Evolutionary conservation across 139 green algal genomes (phyloP), one percentile per base, ranked within the genome.

Genomic region (Edaphochlamys debaryana): DNA sequence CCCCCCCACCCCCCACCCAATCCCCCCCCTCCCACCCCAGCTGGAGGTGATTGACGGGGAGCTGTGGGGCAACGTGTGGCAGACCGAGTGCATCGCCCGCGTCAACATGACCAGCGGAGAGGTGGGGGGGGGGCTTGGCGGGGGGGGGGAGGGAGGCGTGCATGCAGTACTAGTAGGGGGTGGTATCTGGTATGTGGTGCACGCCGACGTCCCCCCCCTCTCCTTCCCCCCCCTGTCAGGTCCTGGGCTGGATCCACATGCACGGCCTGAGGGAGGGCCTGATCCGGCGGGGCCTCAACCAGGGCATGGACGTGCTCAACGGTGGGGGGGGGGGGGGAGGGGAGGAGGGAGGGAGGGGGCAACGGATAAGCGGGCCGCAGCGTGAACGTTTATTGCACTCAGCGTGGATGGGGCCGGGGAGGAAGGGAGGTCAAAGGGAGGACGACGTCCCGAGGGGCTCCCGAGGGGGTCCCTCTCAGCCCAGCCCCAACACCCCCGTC

Each of bases 41-140:
- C 82, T 98, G 67, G 95, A 98, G 89, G 88, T 86, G 40, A 87
- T 98, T 1, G 89, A 95, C 9, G 93, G 92, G 4, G 85, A 95
- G 70, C 76, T 98, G 45, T 97, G 92, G 90, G 95, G 88, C 69
- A 98, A 98, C 79, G 70, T 98, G 0, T 98, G 93, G 93, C 80
- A 92, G 80, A 95, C 89, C 2, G 92, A 98, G 34, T 98, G 95
- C 88, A 96, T 98, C 32, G 95, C 94, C 1, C 86, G 89, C 50
- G 95, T 98, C 45, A 82, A 96, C 70, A 88, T 93, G 0, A 63
- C 48, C 0, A 92, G 71, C 0, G 94, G 93, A 0, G 32, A 58
- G 41, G 77, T 83, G 40, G 20, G 38, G 3, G 3, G n/a, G 6
- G 25, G 23, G 23, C 25, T 13, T 15, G 23, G 11, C 27, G 58